Base-by-base conservation (phyloP, 1,139 yeast genomes). In the Blastobotrys illinoisensis region DNA sequence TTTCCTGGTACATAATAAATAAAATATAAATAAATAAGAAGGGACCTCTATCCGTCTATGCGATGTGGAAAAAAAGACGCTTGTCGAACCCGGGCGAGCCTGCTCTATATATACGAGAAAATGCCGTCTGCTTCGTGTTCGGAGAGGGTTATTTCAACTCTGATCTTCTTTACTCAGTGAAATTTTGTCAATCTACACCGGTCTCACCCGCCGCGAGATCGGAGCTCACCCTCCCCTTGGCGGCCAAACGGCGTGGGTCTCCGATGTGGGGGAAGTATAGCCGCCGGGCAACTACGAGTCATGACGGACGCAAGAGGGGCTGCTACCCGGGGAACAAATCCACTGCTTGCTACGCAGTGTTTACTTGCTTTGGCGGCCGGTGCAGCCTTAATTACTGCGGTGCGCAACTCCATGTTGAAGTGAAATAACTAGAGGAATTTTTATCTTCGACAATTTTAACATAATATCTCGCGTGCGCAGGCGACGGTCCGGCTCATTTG, bases 151-250 rank as follows among this genome's bases (percentile, higher is more conserved):
- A 26, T 11, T n/a, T 13, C 4, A 32, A 32, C 40, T 32, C 40
- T 32, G 40, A 32, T 32, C 40, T 32, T 32, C 16, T 32, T n/a
- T 32, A 32, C 40, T 32, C 40, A 32, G 40, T 32, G 40, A 32
- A 32, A 32, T 13, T 13, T 32, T 32, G 40, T 11, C 40, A 5
- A 32, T 32, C 40, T 32, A 32, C 40, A 32, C 40, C 40, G 40
- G 40, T 32, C 40, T 32, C 40, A 32, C 40, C 40, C 40, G 40
- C 40, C 40, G 40, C 40, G 40, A 32, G 40, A 32, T 32, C 40
- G 40, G 40, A 32, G 40, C 40, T 32, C 13, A 26, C 32, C n/a
- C 16, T 32, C 40, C 40, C 40, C 40, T 13, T 32, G 40, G 40
- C 40, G 13, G 32, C 32, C 32, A 26, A 26, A 26, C 32, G 3